A percentile compares a stretch with the other conserved stretches of the same genome.
These are phyloP conservation scores for Penicillium vulpinum DNA, from an alignment of 2,329 filamentous ascomycete genomes.

Conservation along the genomic window DNA sequence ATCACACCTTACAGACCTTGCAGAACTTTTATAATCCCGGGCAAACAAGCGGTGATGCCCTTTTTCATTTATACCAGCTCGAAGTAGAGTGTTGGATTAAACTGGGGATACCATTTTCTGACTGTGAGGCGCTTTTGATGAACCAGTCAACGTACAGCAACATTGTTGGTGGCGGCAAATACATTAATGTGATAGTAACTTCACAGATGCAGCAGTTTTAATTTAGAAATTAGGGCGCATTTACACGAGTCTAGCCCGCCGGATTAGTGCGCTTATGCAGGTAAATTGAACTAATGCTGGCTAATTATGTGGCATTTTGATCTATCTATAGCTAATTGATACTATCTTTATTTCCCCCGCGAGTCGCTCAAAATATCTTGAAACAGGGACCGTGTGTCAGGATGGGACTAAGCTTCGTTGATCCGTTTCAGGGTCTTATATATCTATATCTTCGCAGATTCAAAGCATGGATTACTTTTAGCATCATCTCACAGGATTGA, in stretches of 20 bases:
- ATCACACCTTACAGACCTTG: not conserved
- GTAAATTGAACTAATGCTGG: conserved; percentile 8
- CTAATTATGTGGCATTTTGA: conserved; percentile 24
- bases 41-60: not conserved
- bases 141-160: conserved; percentile 9
- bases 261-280: not conserved
- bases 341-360: conserved; percentile 20
- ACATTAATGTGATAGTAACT: conserved; percentile 8
- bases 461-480: not conserved
- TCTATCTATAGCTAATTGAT: conserved; percentile 27
- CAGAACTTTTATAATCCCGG: not conserved
- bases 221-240: conserved; percentile 11
- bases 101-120: conserved; percentile 1
- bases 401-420: conserved; percentile 15
- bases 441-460: conserved; percentile 14
- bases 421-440: conserved; percentile 11
- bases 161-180: conserved; percentile 15
- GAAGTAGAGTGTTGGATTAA: not conserved
- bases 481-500: not conserved
- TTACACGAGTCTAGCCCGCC: not conserved
- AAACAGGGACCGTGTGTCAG: conserved; percentile 22
- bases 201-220: not conserved
- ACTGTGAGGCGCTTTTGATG: conserved; percentile 9
- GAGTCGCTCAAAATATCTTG: conserved; percentile 20
- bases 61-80: not conserved